Conservation (phyloP, 2,329 filamentous ascomycete genomes). For the Cladosporium sp. region DNA sequence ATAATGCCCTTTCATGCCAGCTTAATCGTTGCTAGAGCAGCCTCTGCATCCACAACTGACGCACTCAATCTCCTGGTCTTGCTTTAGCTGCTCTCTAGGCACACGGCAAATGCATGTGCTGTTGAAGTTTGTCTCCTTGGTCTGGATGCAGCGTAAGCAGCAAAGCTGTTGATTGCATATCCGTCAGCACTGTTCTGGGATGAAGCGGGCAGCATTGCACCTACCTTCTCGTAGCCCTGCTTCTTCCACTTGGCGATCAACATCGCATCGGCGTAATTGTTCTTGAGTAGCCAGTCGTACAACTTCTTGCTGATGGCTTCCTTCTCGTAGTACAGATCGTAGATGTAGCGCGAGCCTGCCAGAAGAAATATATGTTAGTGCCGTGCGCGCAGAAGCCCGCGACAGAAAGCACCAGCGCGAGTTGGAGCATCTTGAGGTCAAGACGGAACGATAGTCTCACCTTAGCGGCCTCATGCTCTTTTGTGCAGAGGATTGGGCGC, state of each 20-base stretch:
- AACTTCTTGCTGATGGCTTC: slow-evolving; percentile 88
- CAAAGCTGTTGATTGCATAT: slow-evolving; percentile 59
- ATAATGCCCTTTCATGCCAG: neutral
- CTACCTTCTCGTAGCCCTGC: slow-evolving; percentile 93
- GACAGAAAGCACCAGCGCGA: slow-evolving; percentile 8
- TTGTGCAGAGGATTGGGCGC: neutral
- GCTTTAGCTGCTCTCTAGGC: slow-evolving; percentile 82
- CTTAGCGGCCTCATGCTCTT: slow-evolving; percentile 23
- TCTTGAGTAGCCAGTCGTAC: slow-evolving; percentile 96
- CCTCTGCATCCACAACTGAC: slow-evolving; percentile 92
- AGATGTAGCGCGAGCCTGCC: slow-evolving; percentile 75
- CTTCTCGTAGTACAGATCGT: slow-evolving; percentile 97
- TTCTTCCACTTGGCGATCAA: slow-evolving; percentile 99
- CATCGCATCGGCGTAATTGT: slow-evolving; percentile 89
- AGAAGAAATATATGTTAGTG: neutral
- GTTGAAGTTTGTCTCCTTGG: slow-evolving; percentile 99
- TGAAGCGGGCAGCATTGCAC: slow-evolving; percentile 20
- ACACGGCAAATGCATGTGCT: slow-evolving; percentile 96
- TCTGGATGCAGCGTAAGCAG: slow-evolving; percentile 93
- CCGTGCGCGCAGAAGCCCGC: neutral
- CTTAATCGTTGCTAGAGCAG: slow-evolving; percentile 76
- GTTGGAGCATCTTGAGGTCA: slow-evolving; percentile 20
- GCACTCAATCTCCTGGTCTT: slow-evolving; percentile 85
- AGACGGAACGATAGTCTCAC: slow-evolving; percentile 28
- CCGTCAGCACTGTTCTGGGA: neutral